Conservation (phyloP, 1,284 basidiomycete genomes). For the Thecaphora frezii region DNA sequence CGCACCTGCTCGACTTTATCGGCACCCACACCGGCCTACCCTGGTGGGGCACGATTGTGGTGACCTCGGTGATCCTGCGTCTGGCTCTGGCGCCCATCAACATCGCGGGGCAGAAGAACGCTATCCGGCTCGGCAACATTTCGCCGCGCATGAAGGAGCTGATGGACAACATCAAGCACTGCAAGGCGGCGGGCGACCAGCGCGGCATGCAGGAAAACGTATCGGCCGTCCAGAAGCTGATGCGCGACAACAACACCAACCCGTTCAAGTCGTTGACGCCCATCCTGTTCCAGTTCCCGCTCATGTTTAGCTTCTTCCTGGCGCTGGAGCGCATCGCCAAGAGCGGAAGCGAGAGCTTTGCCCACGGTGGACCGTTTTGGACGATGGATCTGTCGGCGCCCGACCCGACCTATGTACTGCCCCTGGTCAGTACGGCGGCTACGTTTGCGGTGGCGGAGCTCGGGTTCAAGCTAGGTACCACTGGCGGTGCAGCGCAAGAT, state of each 20-base stretch:
- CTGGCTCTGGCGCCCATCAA: constrained; percentile 71
- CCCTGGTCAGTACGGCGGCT: constrained; percentile 67
- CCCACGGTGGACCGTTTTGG: constrained; percentile 75
- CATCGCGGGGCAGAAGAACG: constrained; percentile 69
- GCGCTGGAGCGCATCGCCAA: constrained; percentile 74
- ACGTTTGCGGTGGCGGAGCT: constrained; percentile 72
- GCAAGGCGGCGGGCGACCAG: constrained; percentile 64
- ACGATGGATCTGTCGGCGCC: constrained; percentile 75
- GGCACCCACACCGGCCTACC: constrained; percentile 69
- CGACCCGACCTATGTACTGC: constrained; percentile 79
- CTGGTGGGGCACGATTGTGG: constrained; percentile 66
- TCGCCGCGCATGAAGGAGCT: constrained; percentile 67
- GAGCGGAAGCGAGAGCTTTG: constrained; percentile 72
- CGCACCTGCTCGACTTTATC: constrained; percentile 69
- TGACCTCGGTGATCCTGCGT: constrained; percentile 72
- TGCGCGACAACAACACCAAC: constrained; percentile 72
- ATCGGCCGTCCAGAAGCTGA: constrained; percentile 68
- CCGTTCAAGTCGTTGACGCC: constrained; percentile 68
- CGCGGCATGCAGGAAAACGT: constrained; percentile 66
- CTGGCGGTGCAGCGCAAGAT: constrained; percentile 6
- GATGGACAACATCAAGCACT: constrained; percentile 65
- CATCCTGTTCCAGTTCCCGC: constrained; percentile 71
- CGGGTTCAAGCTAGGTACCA: constrained; percentile 66
- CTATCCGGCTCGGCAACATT: constrained; percentile 71
- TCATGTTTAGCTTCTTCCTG: constrained; percentile 84